phyloP scores from a whole-genome alignment of 345 rosid genomes.

The Geranium rotundifolium region DNA sequence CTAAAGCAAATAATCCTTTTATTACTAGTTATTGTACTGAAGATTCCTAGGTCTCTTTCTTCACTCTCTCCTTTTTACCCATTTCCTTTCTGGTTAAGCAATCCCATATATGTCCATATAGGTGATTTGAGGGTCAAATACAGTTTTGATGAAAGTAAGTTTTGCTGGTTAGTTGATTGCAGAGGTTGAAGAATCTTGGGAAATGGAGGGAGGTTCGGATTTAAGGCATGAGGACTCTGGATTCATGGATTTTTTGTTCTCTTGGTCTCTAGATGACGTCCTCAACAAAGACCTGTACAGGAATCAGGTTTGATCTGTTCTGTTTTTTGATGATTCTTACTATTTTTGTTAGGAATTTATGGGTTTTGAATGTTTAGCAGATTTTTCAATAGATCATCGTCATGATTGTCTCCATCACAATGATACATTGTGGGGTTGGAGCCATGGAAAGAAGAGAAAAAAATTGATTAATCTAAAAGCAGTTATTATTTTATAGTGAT shows the following conservation, averaged over 20 bases:
- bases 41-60: not conserved
- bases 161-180: not conserved
- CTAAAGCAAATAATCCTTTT: no score
- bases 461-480: not conserved
- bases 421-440: not conserved
- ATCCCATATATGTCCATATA: not conserved
- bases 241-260: conserved; percentile 11
- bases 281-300: conserved; percentile 18
- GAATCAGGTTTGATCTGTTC: conserved; percentile 11
- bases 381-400: not conserved
- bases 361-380: not conserved
- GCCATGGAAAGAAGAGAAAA: not conserved
- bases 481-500: not conserved
- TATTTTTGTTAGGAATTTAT: not conserved
- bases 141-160: not conserved
- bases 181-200: not conserved
- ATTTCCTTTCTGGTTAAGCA: conserved; percentile 11
- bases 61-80: not conserved
- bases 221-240: not conserved
- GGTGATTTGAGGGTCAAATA: no score
- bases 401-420: not conserved
- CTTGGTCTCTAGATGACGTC: conserved; percentile 33
- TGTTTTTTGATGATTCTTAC: not conserved
- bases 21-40: not conserved
- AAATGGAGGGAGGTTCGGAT: not conserved